Evolutionary conservation across 2,329 filamentous ascomycete species (phyloP), one percentile per base, ranked within the genome.

Genomic region (Aschersonia sp.): DNA sequence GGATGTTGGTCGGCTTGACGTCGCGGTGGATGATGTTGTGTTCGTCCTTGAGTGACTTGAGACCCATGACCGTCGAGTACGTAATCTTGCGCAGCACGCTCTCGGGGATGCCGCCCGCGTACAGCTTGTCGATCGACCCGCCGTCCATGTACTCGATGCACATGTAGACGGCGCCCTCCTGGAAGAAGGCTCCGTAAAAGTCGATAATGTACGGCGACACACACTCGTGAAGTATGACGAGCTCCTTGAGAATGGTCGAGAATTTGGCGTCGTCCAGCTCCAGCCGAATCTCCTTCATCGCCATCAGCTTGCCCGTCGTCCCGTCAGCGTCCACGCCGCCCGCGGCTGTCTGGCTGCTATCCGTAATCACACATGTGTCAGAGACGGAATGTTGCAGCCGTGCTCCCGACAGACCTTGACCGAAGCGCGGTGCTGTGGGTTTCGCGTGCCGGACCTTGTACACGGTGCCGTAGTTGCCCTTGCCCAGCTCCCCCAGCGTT

Each of bases 111-210:
- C 92, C 92, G 50, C 89, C 87, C 9, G 77, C 77, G 63, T 98
- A 98, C 10, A 98, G 69, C 64, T 96, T 96, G 71, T 98, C 92
- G 60, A 97, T 89, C 39, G 89, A 97, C 6, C 92, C 92, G 44
- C 92, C 92, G 61, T 98, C 89, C 92, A 98, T 98, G 66, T 88
- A 95, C 67, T 98, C 92, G 63, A 98, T 95, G 67, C 92, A 98
- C 64, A 98, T 97, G 65, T 98, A 98, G 2, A 98, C 92, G 0
- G 92, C 92, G 31, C 92, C 90, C 68, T 98, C 92, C 61, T 98
- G 92, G 72, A 96, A 98, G 63, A 98, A 98, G 5, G 92, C 92
- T 1, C 92, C 92, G 63, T 97, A 98, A 59, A 98, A 98, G 61
- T 98, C 90, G 63, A 98, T 92, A 56, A 98, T 97, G 65, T 90